Percentiles rank a stretch among this genome's conserved stretches.
phyloP scores from a whole-genome alignment of 2,329 filamentous ascomycete genomes.

The Corinectria fuckeliana region DNA sequence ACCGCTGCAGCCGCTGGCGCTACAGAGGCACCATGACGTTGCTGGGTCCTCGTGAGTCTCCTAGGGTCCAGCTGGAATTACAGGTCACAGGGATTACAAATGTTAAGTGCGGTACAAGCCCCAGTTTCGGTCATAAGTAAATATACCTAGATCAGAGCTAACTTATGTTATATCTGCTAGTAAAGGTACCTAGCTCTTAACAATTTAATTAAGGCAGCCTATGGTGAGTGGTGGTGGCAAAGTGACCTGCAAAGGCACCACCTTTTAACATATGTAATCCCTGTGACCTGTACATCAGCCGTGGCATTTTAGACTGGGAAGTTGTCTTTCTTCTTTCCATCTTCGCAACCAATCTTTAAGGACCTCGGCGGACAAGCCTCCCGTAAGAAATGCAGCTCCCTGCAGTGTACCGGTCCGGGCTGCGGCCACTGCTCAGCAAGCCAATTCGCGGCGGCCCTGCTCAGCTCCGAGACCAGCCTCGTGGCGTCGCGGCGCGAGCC shows the following conservation, averaged over 20 bases:
- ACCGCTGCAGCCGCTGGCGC: constrained; percentile 6
- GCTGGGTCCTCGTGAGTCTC: background rate
- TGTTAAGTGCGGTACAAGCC: too few species aligned
- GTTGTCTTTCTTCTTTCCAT: background rate
- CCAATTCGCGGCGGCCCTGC: background rate
- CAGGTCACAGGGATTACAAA: too few species aligned
- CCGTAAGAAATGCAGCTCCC: constrained; percentile 3
- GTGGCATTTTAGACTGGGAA: background rate
- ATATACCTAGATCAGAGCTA: too few species aligned
- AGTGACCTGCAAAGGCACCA: too few species aligned
- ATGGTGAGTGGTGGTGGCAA: too few species aligned
- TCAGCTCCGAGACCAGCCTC: background rate
- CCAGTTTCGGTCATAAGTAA: too few species aligned
- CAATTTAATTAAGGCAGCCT: too few species aligned
- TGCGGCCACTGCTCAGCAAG: constrained; percentile 6
- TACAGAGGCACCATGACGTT: constrained; percentile 12
- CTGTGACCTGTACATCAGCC: too few species aligned
- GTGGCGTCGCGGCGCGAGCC: constrained; percentile 13
- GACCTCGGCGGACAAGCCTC: background rate
- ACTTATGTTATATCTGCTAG: too few species aligned
- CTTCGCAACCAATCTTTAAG: background rate
- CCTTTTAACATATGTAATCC: too few species aligned
- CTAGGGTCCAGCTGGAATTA: background rate
- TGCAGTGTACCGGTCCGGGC: background rate
- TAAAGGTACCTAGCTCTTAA: too few species aligned